Evolutionary conservation across 371 early-diverging fungal genomes (phyloP).

Genomic region (Mortierella sp.): DNA sequence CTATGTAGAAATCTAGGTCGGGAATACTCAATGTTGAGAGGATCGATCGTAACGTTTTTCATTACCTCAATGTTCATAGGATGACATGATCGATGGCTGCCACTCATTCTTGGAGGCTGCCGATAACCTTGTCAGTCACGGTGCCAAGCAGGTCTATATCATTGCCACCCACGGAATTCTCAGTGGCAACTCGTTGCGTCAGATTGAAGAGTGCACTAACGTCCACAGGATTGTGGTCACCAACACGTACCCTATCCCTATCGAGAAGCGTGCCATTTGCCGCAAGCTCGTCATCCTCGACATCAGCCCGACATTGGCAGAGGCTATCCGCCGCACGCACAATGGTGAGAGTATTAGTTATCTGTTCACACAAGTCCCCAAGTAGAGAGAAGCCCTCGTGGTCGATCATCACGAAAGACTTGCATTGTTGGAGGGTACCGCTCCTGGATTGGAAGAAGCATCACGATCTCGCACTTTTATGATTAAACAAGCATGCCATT

Average conservation of each 20-base stretch:
- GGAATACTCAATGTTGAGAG: background rate
- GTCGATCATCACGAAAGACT: too few species aligned
- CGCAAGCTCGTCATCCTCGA: conserved; percentile 90
- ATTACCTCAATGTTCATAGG: conserved; percentile 55
- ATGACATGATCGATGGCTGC: conserved; percentile 91
- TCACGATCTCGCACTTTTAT: too few species aligned
- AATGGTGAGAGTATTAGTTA: conserved; percentile 97
- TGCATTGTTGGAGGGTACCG: too few species aligned
- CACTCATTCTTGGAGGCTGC: conserved; percentile 92
- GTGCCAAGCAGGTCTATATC: conserved; percentile 89
- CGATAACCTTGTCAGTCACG: conserved; percentile 85
- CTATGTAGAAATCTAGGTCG: background rate
- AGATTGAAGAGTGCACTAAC: conserved; percentile 86
- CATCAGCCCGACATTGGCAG: conserved; percentile 89
- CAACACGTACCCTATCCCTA: conserved; percentile 92
- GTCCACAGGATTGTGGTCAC: conserved; percentile 92
- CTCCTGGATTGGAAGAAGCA: too few species aligned
- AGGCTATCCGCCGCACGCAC: conserved; percentile 97
- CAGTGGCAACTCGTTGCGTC: conserved; percentile 83
- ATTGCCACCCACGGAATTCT: conserved; percentile 96
- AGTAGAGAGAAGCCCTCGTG: too few species aligned
- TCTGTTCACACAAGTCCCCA: conserved; percentile 70
- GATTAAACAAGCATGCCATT: too few species aligned
- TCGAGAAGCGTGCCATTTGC: conserved; percentile 74
- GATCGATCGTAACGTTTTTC: background rate